These are phyloP conservation scores for Sugiyamaella neomexicana DNA, from an alignment of 1,139 yeast species.

Conservation along the genomic window DNA sequence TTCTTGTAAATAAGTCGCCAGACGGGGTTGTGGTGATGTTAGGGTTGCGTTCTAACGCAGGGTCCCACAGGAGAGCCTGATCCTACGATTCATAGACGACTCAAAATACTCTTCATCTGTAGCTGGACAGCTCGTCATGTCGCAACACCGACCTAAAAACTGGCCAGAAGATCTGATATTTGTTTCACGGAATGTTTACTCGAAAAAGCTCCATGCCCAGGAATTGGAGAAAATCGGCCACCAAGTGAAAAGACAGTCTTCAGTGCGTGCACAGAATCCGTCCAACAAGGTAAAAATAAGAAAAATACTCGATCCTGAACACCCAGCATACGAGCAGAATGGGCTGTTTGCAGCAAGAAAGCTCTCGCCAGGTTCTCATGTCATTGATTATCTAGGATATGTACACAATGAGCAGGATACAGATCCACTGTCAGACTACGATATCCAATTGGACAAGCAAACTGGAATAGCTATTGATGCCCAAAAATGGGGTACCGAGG, in stretches of 20 bases:
- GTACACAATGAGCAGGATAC: slow-evolving; percentile 32
- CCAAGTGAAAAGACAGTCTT: slow-evolving; percentile 10
- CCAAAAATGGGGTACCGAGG: slow-evolving; percentile 32
- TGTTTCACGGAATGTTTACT: slow-evolving; percentile 24
- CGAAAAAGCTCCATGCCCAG: slow-evolving; percentile 22
- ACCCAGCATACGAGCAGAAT: slow-evolving; percentile 35
- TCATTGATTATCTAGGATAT: slow-evolving; percentile 35
- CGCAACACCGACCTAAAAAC: slow-evolving; percentile 21
- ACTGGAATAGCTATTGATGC: slow-evolving; percentile 34
- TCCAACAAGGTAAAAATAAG: slow-evolving; percentile 29
- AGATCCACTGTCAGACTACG: slow-evolving; percentile 34
- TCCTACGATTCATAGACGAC: too few species aligned
- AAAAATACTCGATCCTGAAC: slow-evolving; percentile 27
- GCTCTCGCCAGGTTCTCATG: slow-evolving; percentile 29
- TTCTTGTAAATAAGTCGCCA: too few species aligned
- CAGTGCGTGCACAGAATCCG: slow-evolving; percentile 19
- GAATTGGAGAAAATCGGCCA: slow-evolving; percentile 23
- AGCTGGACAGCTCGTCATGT: slow-evolving; percentile 2
- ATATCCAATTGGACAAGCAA: slow-evolving; percentile 30
- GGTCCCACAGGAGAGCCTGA: too few species aligned
- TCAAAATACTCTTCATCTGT: too few species aligned
- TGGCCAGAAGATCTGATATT: slow-evolving; percentile 28
- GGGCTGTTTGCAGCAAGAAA: slow-evolving; percentile 34
- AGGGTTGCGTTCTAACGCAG: too few species aligned
- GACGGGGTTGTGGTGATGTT: not conserved